phyloP scores from a whole-genome alignment of 2,329 filamentous ascomycete genomes.

The Leptographium radiaticola region DNA sequence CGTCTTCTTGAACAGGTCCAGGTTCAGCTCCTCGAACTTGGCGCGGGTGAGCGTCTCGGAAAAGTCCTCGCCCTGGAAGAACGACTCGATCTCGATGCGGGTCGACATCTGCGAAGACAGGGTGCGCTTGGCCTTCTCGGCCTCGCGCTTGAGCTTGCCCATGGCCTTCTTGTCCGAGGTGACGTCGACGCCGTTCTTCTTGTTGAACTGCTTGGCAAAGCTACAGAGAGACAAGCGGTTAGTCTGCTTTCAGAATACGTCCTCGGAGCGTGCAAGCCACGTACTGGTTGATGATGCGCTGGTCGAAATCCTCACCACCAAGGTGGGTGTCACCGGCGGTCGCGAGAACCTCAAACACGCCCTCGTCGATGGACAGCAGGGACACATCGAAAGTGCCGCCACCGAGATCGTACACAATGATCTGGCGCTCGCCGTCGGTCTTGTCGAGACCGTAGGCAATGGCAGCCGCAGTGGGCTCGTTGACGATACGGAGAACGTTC shows the following conservation, averaged over 20 bases:
- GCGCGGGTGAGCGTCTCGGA: conserved; percentile 95
- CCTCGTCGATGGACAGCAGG: conserved; percentile 79
- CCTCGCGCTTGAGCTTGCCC: conserved; percentile 99
- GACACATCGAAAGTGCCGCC: conserved; percentile 93
- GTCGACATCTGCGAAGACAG: conserved; percentile 89
- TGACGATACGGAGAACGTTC: conserved; percentile 91
- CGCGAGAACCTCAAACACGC: conserved; percentile 88
- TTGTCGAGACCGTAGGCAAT: conserved; percentile 91
- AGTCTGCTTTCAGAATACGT: too few species aligned
- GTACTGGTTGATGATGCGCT: conserved; percentile 78
- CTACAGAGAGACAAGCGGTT: not conserved
- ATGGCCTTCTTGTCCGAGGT: conserved; percentile 94
- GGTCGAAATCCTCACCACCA: conserved; percentile 97
- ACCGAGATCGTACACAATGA: conserved; percentile 88
- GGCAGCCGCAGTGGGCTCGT: conserved; percentile 90
- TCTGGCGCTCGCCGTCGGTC: conserved; percentile 70
- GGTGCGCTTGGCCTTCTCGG: conserved; percentile 98
- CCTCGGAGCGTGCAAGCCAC: not conserved
- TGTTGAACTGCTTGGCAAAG: conserved; percentile 97
- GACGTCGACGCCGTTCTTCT: conserved; percentile 88
- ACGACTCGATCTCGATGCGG: conserved; percentile 91
- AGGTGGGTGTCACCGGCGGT: conserved; percentile 95
- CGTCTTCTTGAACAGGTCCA: conserved; percentile 98
- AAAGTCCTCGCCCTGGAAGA: conserved; percentile 95
- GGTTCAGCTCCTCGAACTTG: conserved; percentile 99